Base-by-base conservation (phyloP, 192 early-diverging fungal species). In the Coemansia sp. region DNA sequence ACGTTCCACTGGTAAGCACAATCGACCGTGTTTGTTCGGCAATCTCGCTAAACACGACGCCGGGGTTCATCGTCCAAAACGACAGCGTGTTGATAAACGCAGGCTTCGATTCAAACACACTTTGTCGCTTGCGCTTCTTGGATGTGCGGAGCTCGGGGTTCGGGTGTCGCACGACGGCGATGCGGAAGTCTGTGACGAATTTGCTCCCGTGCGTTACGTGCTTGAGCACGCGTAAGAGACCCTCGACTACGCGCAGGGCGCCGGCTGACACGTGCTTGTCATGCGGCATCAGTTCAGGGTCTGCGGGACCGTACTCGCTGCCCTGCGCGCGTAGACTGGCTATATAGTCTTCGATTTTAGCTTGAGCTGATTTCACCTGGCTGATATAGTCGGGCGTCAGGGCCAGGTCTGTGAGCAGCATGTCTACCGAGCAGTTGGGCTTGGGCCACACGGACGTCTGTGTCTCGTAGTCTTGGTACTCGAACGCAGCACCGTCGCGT, bases 1-100 rank as follows among this genome's bases (percentile, higher is more conserved):
- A 75, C 10, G 87, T 89, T 31, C 87, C 87, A 62, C 85, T 87
- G 19, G 85, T 88, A 34, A 89, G 50, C 4, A 89, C 66, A 15
- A 89, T 72, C 0, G 87, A 83, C 8, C 81, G 76, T 0, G 84
- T 60, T n/a, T 60, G 14, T 1, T 61, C 42, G 0, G 83, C 62
- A 8, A 87, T 69, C 31, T 84, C 72, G 2, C 59, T 42, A 47
- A 81, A 81, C 2, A 75, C 51, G 5, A 81, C 57, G 37, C 69
- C 78, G 0, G 78, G 69, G 9, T 66, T 71, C 57, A 75, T 65
- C 12, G 64, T 50, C 76, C 76, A 79, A 40, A 79, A 79, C 22
- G 68, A 63, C 64, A 79, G 52, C 17, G 37, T 62, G 44, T 79
- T 73, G 36, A 74, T 11, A 34, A 51, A 52, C 12, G 40, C 37